Evolutionary conservation across 2,329 filamentous ascomycete species (phyloP).

Genomic region (Dactylellina sp.): DNA sequence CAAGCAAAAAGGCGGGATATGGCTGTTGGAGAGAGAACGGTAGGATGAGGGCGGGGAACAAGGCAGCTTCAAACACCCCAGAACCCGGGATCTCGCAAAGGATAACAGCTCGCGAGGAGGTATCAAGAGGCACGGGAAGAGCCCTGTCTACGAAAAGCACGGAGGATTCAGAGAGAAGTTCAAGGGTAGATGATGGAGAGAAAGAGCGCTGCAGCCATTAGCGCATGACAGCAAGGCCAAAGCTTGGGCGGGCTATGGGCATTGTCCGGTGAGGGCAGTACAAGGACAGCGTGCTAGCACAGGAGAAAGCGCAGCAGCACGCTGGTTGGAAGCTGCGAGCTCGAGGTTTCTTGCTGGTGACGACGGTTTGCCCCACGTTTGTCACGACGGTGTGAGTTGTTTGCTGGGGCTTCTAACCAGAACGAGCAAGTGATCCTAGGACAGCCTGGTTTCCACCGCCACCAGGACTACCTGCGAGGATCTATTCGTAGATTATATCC

Average conservation of each 20-base stretch:
- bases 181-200: conserved; percentile 6
- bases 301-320: too few species aligned
- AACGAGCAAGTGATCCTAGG: conserved; percentile 29
- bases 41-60: conserved; percentile 32
- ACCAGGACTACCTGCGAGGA: conserved; percentile 1
- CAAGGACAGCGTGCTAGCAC: neutral
- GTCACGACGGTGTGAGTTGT: conserved; percentile 15
- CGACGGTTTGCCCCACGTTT: conserved; percentile 36
- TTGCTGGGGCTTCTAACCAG: conserved; percentile 24
- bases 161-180: conserved; percentile 25
- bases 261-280: conserved; percentile 31
- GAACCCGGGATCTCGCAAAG: conserved; percentile 2
- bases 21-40: neutral
- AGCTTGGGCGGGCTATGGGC: neutral
- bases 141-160: conserved; percentile 3
- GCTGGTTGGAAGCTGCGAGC: too few species aligned
- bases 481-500: neutral
- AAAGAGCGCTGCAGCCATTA: conserved; percentile 23
- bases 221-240: conserved; percentile 39
- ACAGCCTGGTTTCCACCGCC: conserved; percentile 37
- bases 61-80: neutral
- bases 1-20: conserved; percentile 11
- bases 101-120: conserved; percentile 1
- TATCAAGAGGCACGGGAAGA: conserved; percentile 10
- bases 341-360: neutral